Conservation (phyloP, 2,329 filamentous ascomycete species). For the Clathrospora elynae region DNA sequence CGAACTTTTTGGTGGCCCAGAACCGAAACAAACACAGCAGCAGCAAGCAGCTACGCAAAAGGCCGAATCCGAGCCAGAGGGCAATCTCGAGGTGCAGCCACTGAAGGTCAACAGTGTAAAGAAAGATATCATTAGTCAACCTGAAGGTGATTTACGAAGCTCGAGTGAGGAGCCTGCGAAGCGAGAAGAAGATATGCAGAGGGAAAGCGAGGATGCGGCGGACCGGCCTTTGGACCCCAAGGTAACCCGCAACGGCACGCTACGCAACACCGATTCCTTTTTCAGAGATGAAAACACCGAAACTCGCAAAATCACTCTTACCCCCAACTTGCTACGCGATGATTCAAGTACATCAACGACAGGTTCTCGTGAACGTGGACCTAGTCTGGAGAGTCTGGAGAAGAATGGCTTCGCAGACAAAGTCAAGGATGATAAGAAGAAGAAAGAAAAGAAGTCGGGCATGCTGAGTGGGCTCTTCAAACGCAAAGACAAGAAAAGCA, state of each 20-base stretch:
- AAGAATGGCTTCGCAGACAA: slow-evolving; percentile 69
- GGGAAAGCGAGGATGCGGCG: slow-evolving; percentile 71
- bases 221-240: slow-evolving; percentile 52
- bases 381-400: slow-evolving; percentile 77
- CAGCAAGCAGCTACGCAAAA: slow-evolving; percentile 30
- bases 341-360: slow-evolving; percentile 59
- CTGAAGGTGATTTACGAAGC: slow-evolving; percentile 33
- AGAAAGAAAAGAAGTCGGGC: slow-evolving; percentile 70
- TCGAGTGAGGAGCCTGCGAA: slow-evolving; percentile 47
- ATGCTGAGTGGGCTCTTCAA: slow-evolving; percentile 75
- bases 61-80: slow-evolving; percentile 52
- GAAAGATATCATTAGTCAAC: slow-evolving; percentile 31
- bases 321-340: slow-evolving; percentile 87
- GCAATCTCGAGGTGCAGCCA: slow-evolving; percentile 45
- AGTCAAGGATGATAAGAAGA: slow-evolving; percentile 73
- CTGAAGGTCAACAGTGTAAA: slow-evolving; percentile 44
- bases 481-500: slow-evolving; percentile 65
- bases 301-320: slow-evolving; percentile 96
- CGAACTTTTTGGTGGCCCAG: slow-evolving; percentile 45
- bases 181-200: slow-evolving; percentile 53
- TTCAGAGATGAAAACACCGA: slow-evolving; percentile 95
- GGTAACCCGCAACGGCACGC: slow-evolving; percentile 76
- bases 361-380: slow-evolving; percentile 55
- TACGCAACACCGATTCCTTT: slow-evolving; percentile 93
- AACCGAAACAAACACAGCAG: slow-evolving; percentile 36